Evolutionary conservation across 164 flowering plant species (phyloP).

Genomic region (Umbilicus rupestris): DNA sequence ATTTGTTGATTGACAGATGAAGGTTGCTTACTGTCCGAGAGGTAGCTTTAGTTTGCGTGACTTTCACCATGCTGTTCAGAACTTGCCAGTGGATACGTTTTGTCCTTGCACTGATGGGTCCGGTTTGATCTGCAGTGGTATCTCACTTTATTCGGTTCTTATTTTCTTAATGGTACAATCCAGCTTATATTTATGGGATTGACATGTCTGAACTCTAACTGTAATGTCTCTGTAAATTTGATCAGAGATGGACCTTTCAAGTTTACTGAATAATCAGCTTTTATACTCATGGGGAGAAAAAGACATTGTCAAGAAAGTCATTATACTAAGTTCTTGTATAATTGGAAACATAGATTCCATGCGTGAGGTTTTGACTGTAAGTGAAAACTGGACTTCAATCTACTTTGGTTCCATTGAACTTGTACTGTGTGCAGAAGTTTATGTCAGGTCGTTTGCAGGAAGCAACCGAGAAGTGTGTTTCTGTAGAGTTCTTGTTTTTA

Average conservation of each 20-base stretch:
- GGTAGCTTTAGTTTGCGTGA: slow-evolving; percentile 62
- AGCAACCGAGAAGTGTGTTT: slow-evolving; percentile 65
- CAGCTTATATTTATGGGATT: not conserved
- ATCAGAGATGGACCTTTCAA: slow-evolving; percentile 39
- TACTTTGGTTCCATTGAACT: not conserved
- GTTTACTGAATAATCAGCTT: slow-evolving; percentile 37
- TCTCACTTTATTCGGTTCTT: too few relatives aligned
- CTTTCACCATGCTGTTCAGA: slow-evolving; percentile 73
- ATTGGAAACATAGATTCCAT: slow-evolving; percentile 21
- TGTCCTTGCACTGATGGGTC: slow-evolving; percentile 25
- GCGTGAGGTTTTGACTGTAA: slow-evolving; percentile 47
- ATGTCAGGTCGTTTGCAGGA: slow-evolving; percentile 32
- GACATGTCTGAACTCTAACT: not conserved
- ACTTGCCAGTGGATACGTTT: slow-evolving; percentile 53
- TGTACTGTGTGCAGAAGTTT: not conserved
- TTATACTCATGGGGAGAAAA: slow-evolving; percentile 59
- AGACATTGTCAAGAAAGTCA: slow-evolving; percentile 48
- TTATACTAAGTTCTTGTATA: slow-evolving; percentile 40
- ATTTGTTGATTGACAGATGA: slow-evolving; percentile 39
- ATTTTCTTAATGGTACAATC: not conserved
- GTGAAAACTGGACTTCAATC: slow-evolving; percentile 1
- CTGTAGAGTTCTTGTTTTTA: slow-evolving; percentile 58
- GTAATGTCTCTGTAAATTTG: not conserved
- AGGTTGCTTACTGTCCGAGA: slow-evolving; percentile 54
- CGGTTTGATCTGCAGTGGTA: slow-evolving; percentile 23